A percentile compares a stretch with the other conserved stretches of the same genome.
Conservation (phyloP, 1,284 basidiomycete genomes). For the Ceraceosorus guamensis region DNA sequence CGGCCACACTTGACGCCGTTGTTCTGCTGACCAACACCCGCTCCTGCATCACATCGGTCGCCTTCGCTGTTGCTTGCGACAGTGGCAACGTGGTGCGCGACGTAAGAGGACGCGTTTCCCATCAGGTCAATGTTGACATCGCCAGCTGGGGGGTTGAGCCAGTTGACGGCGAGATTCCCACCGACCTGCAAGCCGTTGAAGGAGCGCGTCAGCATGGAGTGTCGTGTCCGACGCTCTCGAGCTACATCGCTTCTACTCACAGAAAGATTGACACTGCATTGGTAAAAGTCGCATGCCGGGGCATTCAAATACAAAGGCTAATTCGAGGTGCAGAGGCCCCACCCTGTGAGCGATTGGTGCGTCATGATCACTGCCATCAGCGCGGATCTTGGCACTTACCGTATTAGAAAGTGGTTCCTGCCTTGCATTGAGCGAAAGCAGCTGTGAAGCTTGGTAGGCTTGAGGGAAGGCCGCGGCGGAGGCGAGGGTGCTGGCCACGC, state of each 20-base stretch:
- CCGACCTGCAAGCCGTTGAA: slow-evolving; percentile 15
- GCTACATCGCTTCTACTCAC: neutral
- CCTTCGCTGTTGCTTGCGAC: slow-evolving; percentile 23
- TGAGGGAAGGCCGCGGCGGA: too few relatives aligned
- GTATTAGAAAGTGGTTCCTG: too few relatives aligned
- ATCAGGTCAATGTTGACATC: slow-evolving; percentile 31
- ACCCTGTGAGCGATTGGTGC: too few relatives aligned
- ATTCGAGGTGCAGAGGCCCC: too few relatives aligned
- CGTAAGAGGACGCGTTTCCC: slow-evolving; percentile 20
- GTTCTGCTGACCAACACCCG: slow-evolving; percentile 19
- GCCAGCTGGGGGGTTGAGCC: slow-evolving; percentile 27
- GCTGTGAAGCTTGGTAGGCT: too few relatives aligned
- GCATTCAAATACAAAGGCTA: slow-evolving; percentile 23
- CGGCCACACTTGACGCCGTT: slow-evolving; percentile 26
- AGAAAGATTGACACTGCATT: slow-evolving; percentile 19
- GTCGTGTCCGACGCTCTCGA: neutral
- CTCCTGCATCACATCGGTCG: slow-evolving; percentile 21
- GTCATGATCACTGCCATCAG: too few relatives aligned
- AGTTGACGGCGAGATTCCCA: slow-evolving; percentile 24
- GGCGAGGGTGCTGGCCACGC: too few relatives aligned
- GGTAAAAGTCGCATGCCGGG: slow-evolving; percentile 30
- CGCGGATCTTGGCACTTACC: too few relatives aligned
- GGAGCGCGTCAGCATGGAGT: neutral
- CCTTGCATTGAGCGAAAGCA: too few relatives aligned
- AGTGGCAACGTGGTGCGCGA: slow-evolving; percentile 27